Percentiles rank a stretch among this genome's conserved stretches.
These are phyloP conservation scores for Colletotrichum sp. DNA, from an alignment of 2,329 filamentous ascomycete genomes.

Conservation along the genomic window DNA sequence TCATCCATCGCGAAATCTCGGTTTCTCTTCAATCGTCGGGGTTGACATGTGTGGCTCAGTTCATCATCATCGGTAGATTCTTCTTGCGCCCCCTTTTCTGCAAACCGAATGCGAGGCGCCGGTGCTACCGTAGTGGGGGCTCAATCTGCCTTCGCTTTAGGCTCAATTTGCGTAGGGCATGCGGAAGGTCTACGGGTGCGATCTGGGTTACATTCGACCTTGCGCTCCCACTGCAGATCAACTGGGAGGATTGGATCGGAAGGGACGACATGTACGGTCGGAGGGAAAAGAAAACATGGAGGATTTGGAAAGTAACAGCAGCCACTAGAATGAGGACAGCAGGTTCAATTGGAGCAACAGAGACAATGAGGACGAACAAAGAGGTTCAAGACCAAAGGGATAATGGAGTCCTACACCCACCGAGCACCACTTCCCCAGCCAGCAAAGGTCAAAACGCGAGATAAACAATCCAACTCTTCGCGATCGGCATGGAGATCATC, in stretches of 20 bases:
- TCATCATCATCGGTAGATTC: background rate
- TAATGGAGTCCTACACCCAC: no score
- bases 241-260: no score
- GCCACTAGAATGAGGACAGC: no score
- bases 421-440: no score
- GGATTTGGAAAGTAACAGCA: no score
- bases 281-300: no score
- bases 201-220: background rate
- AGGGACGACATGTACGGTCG: no score
- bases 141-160: background rate
- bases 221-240: no score
- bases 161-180: background rate
- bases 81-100: background rate
- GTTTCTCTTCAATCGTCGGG: background rate
- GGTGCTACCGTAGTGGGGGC: background rate
- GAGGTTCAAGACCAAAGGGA: background rate
- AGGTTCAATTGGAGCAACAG: no score
- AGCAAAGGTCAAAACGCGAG: background rate
- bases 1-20: background rate
- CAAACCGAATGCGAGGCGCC: background rate
- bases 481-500: background rate
- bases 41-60: background rate
- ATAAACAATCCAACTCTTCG: background rate
- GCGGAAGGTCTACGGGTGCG: background rate
- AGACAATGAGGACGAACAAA: no score